Conservation (phyloP, 78 protist species). For the Polysphondylium violaceum region DNA sequence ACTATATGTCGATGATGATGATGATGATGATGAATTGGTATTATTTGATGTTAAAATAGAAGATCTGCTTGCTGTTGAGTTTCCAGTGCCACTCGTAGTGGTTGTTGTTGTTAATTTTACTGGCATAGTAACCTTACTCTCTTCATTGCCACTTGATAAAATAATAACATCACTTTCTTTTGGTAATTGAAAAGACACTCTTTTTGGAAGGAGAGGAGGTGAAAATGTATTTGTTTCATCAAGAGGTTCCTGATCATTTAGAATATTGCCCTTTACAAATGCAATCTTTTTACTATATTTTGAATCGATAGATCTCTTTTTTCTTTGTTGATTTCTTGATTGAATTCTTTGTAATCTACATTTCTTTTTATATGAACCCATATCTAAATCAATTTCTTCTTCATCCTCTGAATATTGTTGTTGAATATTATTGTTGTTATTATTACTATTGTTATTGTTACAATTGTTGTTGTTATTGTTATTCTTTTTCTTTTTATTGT, state of each 20-base stretch:
- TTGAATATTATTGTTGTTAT: neutral
- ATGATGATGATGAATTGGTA: neutral
- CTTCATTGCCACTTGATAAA: constrained; percentile 14
- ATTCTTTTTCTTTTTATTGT: constrained; percentile 16
- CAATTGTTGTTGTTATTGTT: neutral
- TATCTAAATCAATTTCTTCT: constrained; percentile 51
- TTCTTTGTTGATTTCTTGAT: constrained; percentile 3
- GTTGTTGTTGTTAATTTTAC: too few species aligned
- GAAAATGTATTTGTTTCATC: neutral
- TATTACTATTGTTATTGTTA: neutral
- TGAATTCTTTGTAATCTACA: constrained; percentile 59
- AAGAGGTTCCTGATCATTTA: neutral
- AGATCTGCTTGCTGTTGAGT: neutral
- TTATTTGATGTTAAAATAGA: constrained; percentile 1
- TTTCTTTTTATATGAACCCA: constrained; percentile 49
- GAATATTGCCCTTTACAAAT: neutral
- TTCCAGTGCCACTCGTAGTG: too few species aligned
- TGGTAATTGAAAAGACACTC: constrained; percentile 51
- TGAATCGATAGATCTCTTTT: neutral
- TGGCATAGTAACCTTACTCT: neutral
- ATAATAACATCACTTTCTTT: constrained; percentile 53
- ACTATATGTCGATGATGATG: neutral
- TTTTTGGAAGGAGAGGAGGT: constrained; percentile 35
- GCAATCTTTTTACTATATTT: neutral
- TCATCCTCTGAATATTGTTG: constrained; percentile 47